Evolutionary conservation across 2,329 filamentous ascomycete species (phyloP), one percentile per base, ranked within the genome.

Genomic region (Coniella lustricola): DNA sequence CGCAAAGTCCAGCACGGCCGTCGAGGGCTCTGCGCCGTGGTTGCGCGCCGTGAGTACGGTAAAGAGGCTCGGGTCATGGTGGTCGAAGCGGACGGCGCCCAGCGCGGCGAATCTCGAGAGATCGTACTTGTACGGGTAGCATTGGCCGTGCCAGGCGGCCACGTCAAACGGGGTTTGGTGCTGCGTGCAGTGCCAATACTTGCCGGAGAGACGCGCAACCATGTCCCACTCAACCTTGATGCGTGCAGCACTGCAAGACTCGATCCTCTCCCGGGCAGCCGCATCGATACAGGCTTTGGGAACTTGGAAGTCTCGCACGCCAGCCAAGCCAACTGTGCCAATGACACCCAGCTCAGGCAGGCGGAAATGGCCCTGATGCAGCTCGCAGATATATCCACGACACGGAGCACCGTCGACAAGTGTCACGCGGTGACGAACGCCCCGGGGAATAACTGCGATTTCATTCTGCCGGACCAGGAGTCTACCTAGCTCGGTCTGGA

Each of bases 121-220:
- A 54, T 84, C 81, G 62, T 84, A 84, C 61, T 85, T 85, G 69
- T 79, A 84, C 0, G 81, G 81, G 48, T 79, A 78, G 35, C 62
- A 84, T 50, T 75, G 77, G 16, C 81, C 81, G 56, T 84, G 81
- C 79, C 81, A 84, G 14, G 77, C 79, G 9, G 84, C 80, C 3
- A 84, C 72, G 56, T 85, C 80, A 57, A 83, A 85, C 0, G 81
- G 81, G 0, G 75, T 79, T 58, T 84, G 81, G 12, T 70, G 64
- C 59, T 84, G 81, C 33, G 65, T 72, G 14, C 76, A 74, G 7
- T 68, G 65, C 62, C 82, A 84, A 46, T 82, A 71, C 36, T 72
- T 71, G 40, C 79, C 76, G 50, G 74, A 74, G 55, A 81, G 79
- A 56, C 81, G 81, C 54, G 69, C 69, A 48, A 72, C 67, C 20